A percentile compares a stretch with the other conserved stretches of the same genome.
Conservation (phyloP, 23 red algal species). For the Gracilariopsis chorda region DNA sequence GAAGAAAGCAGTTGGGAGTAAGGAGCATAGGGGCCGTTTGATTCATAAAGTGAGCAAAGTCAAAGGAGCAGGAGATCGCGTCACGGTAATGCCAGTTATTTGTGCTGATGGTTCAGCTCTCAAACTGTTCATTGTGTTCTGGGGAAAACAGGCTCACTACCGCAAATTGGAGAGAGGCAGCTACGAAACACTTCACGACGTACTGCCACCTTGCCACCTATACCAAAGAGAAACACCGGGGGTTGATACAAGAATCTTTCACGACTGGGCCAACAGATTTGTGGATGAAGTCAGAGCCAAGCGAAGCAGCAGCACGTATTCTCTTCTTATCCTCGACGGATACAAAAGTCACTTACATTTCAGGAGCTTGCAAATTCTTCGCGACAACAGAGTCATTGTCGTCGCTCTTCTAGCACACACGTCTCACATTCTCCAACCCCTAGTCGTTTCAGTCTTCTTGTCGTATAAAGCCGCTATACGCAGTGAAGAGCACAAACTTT, state of each 20-base stretch:
- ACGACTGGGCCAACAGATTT: conserved; percentile 10
- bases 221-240: not conserved
- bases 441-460: too few species aligned
- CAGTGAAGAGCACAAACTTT: too few species aligned
- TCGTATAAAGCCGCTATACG: too few species aligned
- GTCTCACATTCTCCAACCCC: too few species aligned
- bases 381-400: too few species aligned
- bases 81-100: not conserved
- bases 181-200: not conserved
- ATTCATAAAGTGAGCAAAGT: not conserved
- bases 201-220: not conserved
- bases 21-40: too few species aligned
- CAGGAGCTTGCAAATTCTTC: too few species aligned
- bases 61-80: not conserved
- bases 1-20: too few species aligned
- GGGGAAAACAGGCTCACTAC: not conserved
- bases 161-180: not conserved
- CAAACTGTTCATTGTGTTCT: not conserved
- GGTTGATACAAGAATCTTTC: not conserved
- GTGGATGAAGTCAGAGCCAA: not conserved
- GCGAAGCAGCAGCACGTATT: not conserved
- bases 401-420: too few species aligned
- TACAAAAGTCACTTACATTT: not conserved
- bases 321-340: not conserved
- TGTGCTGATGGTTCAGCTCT: not conserved